Evolutionary conservation across 768 basidiomycete genomes (phyloP).

Genomic region (Pisolithus orientalis): DNA sequence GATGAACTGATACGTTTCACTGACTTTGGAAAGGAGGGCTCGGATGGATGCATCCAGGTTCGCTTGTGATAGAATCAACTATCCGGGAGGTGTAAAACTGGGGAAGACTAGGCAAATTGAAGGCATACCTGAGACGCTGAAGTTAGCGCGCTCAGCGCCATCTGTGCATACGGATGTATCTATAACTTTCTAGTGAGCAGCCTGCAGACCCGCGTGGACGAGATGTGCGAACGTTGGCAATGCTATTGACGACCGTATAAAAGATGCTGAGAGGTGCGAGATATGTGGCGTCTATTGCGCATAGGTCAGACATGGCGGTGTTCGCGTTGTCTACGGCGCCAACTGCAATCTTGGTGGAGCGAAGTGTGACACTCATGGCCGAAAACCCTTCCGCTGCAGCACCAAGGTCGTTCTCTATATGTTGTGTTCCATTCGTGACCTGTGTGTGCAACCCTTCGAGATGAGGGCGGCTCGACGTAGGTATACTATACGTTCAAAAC

Average conservation of each 20-base stretch:
- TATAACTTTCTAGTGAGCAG: not conserved
- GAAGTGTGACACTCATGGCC: too few species aligned
- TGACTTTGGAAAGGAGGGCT: not conserved
- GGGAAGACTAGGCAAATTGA: not conserved
- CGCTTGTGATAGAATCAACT: slow-evolving; percentile 2
- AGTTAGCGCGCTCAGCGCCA: not conserved
- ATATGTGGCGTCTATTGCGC: not conserved
- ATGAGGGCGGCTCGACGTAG: too few species aligned
- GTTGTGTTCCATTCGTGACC: too few species aligned
- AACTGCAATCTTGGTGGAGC: too few species aligned
- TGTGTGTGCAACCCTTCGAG: too few species aligned
- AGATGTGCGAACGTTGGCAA: not conserved
- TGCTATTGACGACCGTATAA: not conserved
- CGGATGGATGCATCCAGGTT: not conserved
- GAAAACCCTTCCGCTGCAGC: too few species aligned
- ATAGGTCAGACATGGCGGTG: too few species aligned
- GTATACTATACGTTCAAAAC: too few species aligned
- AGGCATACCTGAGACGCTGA: not conserved
- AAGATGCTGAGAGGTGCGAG: not conserved
- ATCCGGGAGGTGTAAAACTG: too few species aligned
- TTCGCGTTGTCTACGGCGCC: too few species aligned
- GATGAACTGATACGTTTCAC: not conserved
- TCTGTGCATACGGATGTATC: slow-evolving; percentile 6
- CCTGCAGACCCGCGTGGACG: not conserved
- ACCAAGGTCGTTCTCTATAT: too few species aligned